Conservation (phyloP, 164 flowering plant species). For the Nymphaea colorata region DNA sequence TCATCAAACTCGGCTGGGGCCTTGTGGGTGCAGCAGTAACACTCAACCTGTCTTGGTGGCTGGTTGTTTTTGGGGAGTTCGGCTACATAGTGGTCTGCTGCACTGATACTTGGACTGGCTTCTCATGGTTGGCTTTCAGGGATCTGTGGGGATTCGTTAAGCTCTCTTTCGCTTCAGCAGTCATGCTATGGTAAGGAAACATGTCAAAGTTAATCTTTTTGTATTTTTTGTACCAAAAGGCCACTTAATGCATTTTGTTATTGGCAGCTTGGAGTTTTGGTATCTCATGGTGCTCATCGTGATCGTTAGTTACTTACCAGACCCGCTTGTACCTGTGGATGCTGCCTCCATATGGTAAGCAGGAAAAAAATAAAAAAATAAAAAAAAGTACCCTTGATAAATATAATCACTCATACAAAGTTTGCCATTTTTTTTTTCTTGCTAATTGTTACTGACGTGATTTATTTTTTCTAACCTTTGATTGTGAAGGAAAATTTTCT, state of each 20-base stretch:
- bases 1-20: constrained; percentile 39
- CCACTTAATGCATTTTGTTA: not conserved
- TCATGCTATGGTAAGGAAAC: constrained; percentile 48
- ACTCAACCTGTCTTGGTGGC: constrained; percentile 50
- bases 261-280: constrained; percentile 60
- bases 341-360: constrained; percentile 51
- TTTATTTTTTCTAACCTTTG: too few relatives aligned
- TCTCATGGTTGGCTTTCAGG: constrained; percentile 46
- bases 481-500: too few relatives aligned
- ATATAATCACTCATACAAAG: constrained; percentile 18
- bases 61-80: constrained; percentile 32
- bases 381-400: too few relatives aligned
- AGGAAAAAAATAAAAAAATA: not conserved
- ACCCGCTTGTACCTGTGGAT: constrained; percentile 50
- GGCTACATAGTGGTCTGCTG: constrained; percentile 50
- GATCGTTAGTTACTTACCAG: constrained; percentile 32
- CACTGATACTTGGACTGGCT: constrained; percentile 28
- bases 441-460: too few relatives aligned
- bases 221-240: not conserved
- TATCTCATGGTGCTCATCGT: constrained; percentile 52
- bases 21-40: constrained; percentile 44
- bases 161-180: constrained; percentile 62
- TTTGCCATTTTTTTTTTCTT: constrained; percentile 51
- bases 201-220: not conserved
- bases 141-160: constrained; percentile 46